Evolutionary conservation across 495 filamentous ascomycete genomes (phyloP), one percentile per base, ranked within the genome.

Genomic region (Talaromyces proteolyticus): DNA sequence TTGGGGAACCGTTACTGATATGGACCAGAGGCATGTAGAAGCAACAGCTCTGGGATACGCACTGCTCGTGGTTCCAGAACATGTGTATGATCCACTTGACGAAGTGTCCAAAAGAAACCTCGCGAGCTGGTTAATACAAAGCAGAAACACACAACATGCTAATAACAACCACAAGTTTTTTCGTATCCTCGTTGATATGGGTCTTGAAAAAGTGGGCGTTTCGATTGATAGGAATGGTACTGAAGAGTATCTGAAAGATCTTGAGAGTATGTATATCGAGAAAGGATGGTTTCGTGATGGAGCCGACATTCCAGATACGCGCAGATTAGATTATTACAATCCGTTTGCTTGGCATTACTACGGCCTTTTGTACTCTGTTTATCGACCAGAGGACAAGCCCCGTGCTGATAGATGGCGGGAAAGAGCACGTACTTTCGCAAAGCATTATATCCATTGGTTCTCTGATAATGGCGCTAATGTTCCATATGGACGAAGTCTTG

Each of bases 11-110:
- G 81, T 85, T 47, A 72, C 81, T 53, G 85, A 88, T 58, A 76
- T 81, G 48, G 86, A 90, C 54, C 86, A 90, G 71, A 70, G 87
- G n/a, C 90, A 89, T 85, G 87, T 89, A 17, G 87, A 89, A 61
- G 88, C 89, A 77, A 89, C 85, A 57, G 86, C 86, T 11, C 73
- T 90, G 49, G 79, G 79, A 8, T 87, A 77, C 50, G 76, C 82
- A 26, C 62, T 87, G 51, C 82, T 79, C 14, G 79, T 86, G 36
- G 82, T 79, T 12, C 75, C 80, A 17, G 67, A 70, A 51, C 53
- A 68, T 4, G 82, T 91, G 50, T 91, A 86, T 87, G 67, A 81
- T 36, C 77, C 76, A 1, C 66, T 91, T 51, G 74, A 69, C 4
- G 73, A 74, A 36, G 68, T 69, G 54, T 76, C 85, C 55, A 79